A percentile compares a stretch with the other conserved stretches of the same genome.
Conservation (phyloP, 352 stramenopile species). For the Globisporangium rhizosaccharum region DNA sequence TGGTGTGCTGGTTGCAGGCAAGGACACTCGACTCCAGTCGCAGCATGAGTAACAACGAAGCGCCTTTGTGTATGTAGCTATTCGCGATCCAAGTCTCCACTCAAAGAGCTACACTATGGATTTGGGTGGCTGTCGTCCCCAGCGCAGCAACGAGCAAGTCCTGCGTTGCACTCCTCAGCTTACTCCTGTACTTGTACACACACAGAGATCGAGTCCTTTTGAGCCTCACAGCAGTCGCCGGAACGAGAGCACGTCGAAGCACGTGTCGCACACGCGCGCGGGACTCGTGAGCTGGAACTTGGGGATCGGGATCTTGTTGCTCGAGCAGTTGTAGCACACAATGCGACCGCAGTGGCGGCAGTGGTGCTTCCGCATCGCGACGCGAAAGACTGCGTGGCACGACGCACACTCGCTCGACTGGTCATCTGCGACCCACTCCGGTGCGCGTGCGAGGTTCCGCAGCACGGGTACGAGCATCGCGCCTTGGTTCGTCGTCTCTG, state of each 20-base stretch:
- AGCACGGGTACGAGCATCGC: conserved; percentile 77
- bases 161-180: not conserved
- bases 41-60: too few species aligned
- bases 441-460: conserved; percentile 58
- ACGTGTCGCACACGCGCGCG: conserved; percentile 76
- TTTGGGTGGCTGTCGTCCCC: too few species aligned
- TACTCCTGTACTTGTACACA: not conserved
- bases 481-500: conserved; percentile 77
- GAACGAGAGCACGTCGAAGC: conserved; percentile 81
- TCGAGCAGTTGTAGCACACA: conserved; percentile 85
- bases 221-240: conserved; percentile 57
- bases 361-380: conserved; percentile 83
- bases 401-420: conserved; percentile 67
- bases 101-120: too few species aligned
- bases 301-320: conserved; percentile 76
- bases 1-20: too few species aligned
- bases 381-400: conserved; percentile 63
- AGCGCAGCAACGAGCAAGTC: too few species aligned
- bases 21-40: too few species aligned
- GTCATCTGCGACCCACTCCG: conserved; percentile 67
- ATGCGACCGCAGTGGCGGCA: conserved; percentile 80
- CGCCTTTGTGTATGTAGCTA: too few species aligned
- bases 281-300: conserved; percentile 78
- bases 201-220: not conserved
- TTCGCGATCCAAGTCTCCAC: too few species aligned